Evolutionary conservation across 2,329 filamentous ascomycete species (phyloP).

Genomic region (Arthrobotrys sinensis): DNA sequence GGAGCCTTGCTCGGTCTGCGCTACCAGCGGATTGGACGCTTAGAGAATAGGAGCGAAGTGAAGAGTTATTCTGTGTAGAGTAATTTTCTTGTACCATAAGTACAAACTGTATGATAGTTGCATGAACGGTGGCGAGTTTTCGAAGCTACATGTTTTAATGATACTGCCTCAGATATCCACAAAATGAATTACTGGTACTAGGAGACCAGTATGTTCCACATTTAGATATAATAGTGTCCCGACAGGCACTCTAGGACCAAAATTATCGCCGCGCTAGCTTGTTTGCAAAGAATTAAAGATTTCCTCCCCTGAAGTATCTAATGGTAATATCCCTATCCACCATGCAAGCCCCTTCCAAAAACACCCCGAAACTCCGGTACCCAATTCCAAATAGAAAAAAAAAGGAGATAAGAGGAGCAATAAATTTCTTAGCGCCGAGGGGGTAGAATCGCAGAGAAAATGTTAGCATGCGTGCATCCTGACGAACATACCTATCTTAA

Average conservation of each 20-base stretch:
- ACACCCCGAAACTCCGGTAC: background rate
- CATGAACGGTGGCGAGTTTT: slow-evolving; percentile 2
- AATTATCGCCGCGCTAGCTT: background rate
- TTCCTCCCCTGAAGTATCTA: background rate
- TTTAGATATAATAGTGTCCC: too few species aligned
- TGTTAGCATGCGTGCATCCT: background rate
- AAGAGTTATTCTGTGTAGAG: slow-evolving; percentile 10
- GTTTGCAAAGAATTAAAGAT: background rate
- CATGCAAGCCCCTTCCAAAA: background rate
- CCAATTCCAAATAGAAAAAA: background rate
- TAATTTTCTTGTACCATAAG: slow-evolving; percentile 51
- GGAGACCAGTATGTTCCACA: too few species aligned
- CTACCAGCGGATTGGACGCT: slow-evolving; percentile 39
- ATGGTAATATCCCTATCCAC: background rate
- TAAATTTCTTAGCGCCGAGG: background rate
- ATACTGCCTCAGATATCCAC: slow-evolving; percentile 5
- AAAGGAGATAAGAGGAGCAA: slow-evolving; percentile 1
- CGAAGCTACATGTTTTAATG: slow-evolving; percentile 6
- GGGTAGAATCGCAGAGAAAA: background rate
- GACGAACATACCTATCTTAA: slow-evolving; percentile 9
- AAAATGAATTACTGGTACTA: background rate
- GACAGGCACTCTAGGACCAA: too few species aligned
- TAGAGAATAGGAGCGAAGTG: slow-evolving; percentile 2
- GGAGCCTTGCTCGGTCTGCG: slow-evolving; percentile 45
- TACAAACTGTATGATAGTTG: slow-evolving; percentile 46